A percentile compares a stretch with the other conserved stretches of the same genome.
Conservation (phyloP, 2,329 filamentous ascomycete genomes). For the Aspergillus aculeatinus region DNA sequence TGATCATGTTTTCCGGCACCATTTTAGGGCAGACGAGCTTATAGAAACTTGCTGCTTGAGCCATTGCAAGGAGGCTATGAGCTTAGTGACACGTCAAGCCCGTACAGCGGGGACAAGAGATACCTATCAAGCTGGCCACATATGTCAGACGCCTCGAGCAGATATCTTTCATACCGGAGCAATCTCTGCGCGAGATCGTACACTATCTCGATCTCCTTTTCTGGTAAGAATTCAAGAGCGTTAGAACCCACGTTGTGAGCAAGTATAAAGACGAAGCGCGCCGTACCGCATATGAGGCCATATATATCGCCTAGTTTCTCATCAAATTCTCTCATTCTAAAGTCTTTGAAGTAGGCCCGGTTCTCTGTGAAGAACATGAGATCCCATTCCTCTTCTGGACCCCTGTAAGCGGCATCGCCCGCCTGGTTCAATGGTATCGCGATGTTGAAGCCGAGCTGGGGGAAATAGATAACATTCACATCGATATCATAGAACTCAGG, state of each 20-base stretch:
- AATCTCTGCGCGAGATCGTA: constrained; percentile 72
- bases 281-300: constrained; percentile 71
- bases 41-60: constrained; percentile 72
- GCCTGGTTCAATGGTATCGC: constrained; percentile 65
- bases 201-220: constrained; percentile 85
- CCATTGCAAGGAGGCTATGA: constrained; percentile 70
- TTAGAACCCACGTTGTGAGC: background rate
- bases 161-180: constrained; percentile 64
- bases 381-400: constrained; percentile 69
- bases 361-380: constrained; percentile 71
- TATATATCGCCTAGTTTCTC: constrained; percentile 80
- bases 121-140: constrained; percentile 80
- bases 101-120: background rate
- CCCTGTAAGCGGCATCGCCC: constrained; percentile 63
- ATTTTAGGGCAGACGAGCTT: constrained; percentile 69
- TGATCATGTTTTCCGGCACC: constrained; percentile 66
- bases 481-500: constrained; percentile 56
- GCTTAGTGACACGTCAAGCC: background rate
- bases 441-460: constrained; percentile 86
- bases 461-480: constrained; percentile 82
- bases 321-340: constrained; percentile 77
- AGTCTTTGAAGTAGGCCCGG: constrained; percentile 82
- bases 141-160: constrained; percentile 70
- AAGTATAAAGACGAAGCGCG: background rate
- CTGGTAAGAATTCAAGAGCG: constrained; percentile 43